A percentile compares a stretch with the other conserved stretches of the same genome.
phyloP scores from a whole-genome alignment of 169 alveolate genomes.

The Eimeria falciformis region DNA sequence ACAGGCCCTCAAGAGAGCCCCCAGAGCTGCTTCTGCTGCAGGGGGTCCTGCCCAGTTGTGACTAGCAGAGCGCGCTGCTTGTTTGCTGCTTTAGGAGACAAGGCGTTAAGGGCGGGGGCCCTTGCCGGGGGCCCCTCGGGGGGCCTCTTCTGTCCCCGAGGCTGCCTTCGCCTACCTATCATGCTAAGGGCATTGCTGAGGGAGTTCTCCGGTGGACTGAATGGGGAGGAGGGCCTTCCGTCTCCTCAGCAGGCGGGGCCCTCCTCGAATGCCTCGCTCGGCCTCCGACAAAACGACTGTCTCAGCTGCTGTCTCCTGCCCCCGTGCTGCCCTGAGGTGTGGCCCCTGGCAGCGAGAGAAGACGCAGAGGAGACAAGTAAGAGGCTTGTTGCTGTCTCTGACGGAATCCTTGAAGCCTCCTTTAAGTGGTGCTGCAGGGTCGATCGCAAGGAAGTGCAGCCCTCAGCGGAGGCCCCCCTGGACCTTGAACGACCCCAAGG shows the following conservation, averaged over 20 bases:
- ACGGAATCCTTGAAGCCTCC: background rate
- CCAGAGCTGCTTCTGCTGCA: background rate
- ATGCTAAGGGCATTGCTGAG: background rate
- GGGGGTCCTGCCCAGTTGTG: background rate
- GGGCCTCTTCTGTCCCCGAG: background rate
- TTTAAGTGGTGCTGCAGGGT: background rate
- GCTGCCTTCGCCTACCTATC: slow-evolving; percentile 4
- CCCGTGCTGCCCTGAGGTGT: background rate
- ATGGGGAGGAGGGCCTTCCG: background rate
- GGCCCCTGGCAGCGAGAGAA: background rate
- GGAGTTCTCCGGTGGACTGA: background rate
- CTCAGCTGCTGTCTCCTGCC: slow-evolving; percentile 8
- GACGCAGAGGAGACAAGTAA: background rate
- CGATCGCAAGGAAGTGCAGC: no score
- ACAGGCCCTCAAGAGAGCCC: background rate
- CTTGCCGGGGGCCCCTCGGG: background rate
- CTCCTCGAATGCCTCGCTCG: background rate
- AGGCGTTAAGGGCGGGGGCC: background rate
- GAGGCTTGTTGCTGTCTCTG: background rate
- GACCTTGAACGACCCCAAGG: background rate
- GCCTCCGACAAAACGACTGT: background rate
- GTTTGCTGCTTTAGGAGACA: background rate
- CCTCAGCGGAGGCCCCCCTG: background rate
- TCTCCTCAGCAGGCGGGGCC: background rate
- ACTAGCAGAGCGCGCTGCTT: background rate